Evolutionary conservation across 441 rosid genomes (phyloP).

Genomic region (Populus hybrid): DNA sequence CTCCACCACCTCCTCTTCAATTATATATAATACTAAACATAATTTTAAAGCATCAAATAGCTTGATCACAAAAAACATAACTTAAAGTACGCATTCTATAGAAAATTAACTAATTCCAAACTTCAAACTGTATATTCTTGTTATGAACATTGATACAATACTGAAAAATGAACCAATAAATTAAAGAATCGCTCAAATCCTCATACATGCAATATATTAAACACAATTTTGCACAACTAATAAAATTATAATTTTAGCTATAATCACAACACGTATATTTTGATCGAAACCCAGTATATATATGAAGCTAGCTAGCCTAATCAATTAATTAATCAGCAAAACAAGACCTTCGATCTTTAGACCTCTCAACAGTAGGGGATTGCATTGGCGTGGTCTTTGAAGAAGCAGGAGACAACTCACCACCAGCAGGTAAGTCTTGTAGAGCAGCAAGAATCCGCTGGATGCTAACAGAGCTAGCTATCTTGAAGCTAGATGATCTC

Average conservation of each 20-base stretch:
- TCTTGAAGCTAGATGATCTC: constrained; percentile 34
- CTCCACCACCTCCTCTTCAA: too few relatives aligned
- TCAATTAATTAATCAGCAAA: not conserved
- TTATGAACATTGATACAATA: too few relatives aligned
- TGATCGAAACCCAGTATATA: not conserved
- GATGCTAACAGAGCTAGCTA: constrained; percentile 43
- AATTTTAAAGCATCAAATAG: too few relatives aligned
- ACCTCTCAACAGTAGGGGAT: not conserved
- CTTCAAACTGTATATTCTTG: too few relatives aligned
- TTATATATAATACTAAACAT: too few relatives aligned
- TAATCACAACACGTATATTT: not conserved
- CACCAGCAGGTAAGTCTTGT: constrained; percentile 36
- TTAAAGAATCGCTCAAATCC: not conserved
- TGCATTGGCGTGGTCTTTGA: not conserved
- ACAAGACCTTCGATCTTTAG: not conserved
- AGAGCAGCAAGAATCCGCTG: constrained; percentile 44
- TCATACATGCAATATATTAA: not conserved
- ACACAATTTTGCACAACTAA: not conserved
- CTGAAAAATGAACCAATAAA: not conserved
- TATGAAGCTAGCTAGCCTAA: not conserved
- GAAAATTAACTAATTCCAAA: too few relatives aligned
- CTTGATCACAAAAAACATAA: too few relatives aligned
- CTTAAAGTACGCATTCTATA: too few relatives aligned
- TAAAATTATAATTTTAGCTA: not conserved
- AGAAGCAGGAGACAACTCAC: constrained; percentile 37